Conservation (phyloP, 208 protist species). For the Phytomonas sp. region DNA sequence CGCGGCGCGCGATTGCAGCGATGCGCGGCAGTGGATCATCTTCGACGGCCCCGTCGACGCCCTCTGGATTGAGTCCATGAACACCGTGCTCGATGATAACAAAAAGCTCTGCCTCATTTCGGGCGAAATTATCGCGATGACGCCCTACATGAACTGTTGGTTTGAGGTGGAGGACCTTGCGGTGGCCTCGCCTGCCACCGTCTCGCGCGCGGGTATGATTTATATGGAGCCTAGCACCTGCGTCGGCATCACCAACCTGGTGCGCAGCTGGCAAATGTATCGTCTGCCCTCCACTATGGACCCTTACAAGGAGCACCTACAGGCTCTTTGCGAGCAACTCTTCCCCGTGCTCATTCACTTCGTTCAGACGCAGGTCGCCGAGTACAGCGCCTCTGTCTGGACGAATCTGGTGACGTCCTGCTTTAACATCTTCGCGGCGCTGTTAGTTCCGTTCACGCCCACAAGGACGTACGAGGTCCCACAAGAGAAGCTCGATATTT, state of each 20-base stretch:
- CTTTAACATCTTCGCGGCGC: slow-evolving; percentile 91
- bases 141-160: slow-evolving; percentile 93
- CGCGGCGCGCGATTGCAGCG: slow-evolving; percentile 75
- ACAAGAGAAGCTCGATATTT: slow-evolving; percentile 67
- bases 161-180: slow-evolving; percentile 97
- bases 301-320: slow-evolving; percentile 74
- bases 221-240: slow-evolving; percentile 94
- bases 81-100: slow-evolving; percentile 93
- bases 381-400: slow-evolving; percentile 94
- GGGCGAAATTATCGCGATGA: slow-evolving; percentile 94
- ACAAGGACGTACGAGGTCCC: slow-evolving; percentile 74
- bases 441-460: slow-evolving; percentile 83
- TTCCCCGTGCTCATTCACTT: slow-evolving; percentile 90
- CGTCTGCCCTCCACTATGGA: slow-evolving; percentile 73
- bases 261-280: slow-evolving; percentile 80
- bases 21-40: slow-evolving; percentile 93
- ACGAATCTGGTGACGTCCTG: slow-evolving; percentile 90
- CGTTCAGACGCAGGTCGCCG: slow-evolving; percentile 80
- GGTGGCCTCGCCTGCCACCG: slow-evolving; percentile 96
- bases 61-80: slow-evolving; percentile 95
- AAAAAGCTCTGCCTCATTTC: slow-evolving; percentile 95
- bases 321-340: slow-evolving; percentile 85
- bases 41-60: slow-evolving; percentile 96
- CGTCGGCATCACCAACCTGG: slow-evolving; percentile 76
- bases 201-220: slow-evolving; percentile 97